Evolutionary conservation across 2,329 filamentous ascomycete species (phyloP).

Genomic region (Xylaria sp.): DNA sequence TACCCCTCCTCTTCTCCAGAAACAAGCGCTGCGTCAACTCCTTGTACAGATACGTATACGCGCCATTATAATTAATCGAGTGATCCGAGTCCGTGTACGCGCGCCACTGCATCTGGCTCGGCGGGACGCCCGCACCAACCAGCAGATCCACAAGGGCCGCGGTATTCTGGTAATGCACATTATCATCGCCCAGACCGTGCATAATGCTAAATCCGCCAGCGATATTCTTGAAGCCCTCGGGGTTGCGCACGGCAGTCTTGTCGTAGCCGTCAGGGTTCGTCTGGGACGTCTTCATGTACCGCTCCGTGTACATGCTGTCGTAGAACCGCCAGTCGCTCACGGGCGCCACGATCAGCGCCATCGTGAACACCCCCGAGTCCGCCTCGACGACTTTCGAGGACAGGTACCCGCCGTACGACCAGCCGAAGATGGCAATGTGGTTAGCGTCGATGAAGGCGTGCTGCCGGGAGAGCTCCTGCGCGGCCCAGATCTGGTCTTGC

Average conservation of each 20-base stretch:
- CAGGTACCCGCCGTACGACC: slow-evolving; percentile 72
- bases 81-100: slow-evolving; percentile 72
- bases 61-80: slow-evolving; percentile 63
- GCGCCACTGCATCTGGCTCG: slow-evolving; percentile 66
- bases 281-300: slow-evolving; percentile 70
- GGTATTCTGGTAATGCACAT: slow-evolving; percentile 73
- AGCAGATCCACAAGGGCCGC: slow-evolving; percentile 67
- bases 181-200: slow-evolving; percentile 73
- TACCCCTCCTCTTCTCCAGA: slow-evolving; percentile 57
- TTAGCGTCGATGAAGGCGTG: slow-evolving; percentile 61
- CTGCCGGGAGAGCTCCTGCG: slow-evolving; percentile 56
- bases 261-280: slow-evolving; percentile 66
- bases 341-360: slow-evolving; percentile 68
- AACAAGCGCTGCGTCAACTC: slow-evolving; percentile 65
- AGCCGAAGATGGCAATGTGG: slow-evolving; percentile 71
- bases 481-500: slow-evolving; percentile 71
- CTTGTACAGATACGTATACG: slow-evolving; percentile 63
- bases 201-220: slow-evolving; percentile 65
- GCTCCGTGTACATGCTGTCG: slow-evolving; percentile 73
- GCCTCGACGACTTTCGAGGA: slow-evolving; percentile 69
- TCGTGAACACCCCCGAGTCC: slow-evolving; percentile 64
- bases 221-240: slow-evolving; percentile 66
- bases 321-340: slow-evolving; percentile 75
- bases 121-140: slow-evolving; percentile 62
- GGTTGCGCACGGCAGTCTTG: slow-evolving; percentile 62